A percentile compares a stretch with the other conserved stretches of the same genome.
Evolutionary conservation across 192 early-diverging fungal species (phyloP).

Genomic region (Coemansia sp.): DNA sequence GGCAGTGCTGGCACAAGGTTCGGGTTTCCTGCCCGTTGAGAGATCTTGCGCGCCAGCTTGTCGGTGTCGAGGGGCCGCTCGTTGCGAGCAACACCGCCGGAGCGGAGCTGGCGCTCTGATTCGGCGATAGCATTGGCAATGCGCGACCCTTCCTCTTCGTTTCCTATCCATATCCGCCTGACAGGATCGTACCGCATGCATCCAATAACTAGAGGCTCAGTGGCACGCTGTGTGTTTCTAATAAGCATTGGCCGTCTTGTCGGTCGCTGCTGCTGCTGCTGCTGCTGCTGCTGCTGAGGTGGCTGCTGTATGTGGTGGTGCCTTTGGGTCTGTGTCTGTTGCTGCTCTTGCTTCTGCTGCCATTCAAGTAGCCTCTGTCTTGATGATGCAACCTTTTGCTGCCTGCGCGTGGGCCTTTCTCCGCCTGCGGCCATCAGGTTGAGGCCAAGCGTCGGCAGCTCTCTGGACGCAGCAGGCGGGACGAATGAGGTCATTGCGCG

Average conservation of each 20-base stretch:
- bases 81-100: conserved; percentile 12
- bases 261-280: not conserved
- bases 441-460: not conserved
- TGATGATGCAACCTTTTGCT: conserved; percentile 6
- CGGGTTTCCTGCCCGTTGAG: conserved; percentile 38
- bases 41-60: conserved; percentile 48
- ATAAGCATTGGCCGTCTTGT: conserved; percentile 41
- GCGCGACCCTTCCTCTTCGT: conserved; percentile 43
- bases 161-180: conserved; percentile 39
- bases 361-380: conserved; percentile 4
- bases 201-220: conserved; percentile 37
- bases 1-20: conserved; percentile 20
- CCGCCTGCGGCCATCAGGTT: not conserved
- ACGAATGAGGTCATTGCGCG: not conserved
- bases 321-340: not conserved
- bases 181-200: conserved; percentile 47
- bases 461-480: not conserved
- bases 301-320: not conserved
- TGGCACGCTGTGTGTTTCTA: conserved; percentile 19
- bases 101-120: conserved; percentile 33
- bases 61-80: conserved; percentile 35
- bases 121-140: conserved; percentile 47
- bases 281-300: not conserved
- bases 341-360: conserved; percentile 2
- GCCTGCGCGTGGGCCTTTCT: conserved; percentile 6